A percentile compares a stretch with the other conserved stretches of the same genome.
Conservation (phyloP, 2,329 filamentous ascomycete genomes). For the Bipolaris bicolor region DNA sequence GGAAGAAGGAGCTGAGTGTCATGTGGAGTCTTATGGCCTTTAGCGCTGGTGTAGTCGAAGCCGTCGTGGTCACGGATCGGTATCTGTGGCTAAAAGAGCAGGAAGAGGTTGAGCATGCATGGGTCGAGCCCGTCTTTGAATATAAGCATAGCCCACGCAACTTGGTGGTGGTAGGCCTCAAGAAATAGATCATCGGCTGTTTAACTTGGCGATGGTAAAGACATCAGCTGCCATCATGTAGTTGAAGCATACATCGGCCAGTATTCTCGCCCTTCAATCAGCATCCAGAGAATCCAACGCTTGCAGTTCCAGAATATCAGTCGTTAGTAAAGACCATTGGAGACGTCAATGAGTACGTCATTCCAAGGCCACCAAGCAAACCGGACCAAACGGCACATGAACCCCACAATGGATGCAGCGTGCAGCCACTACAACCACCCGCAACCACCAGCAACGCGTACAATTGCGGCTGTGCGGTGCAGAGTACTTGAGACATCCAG, state of each 20-base stretch:
- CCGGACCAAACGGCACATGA: constrained; percentile 5
- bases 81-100: constrained; percentile 89
- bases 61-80: constrained; percentile 85
- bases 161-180: constrained; percentile 89
- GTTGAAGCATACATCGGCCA: neutral
- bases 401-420: constrained; percentile 4
- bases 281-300: neutral
- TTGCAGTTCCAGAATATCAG: neutral
- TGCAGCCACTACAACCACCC: neutral
- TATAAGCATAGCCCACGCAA: constrained; percentile 86
- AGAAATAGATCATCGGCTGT: constrained; percentile 54
- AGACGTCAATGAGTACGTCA: neutral
- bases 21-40: constrained; percentile 98
- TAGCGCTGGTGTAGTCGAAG: constrained; percentile 86
- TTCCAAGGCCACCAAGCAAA: constrained; percentile 1
- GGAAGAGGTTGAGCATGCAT: constrained; percentile 70
- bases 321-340: neutral
- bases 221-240: neutral
- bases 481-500: constrained; percentile 6
- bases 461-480: constrained; percentile 4
- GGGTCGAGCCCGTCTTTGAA: constrained; percentile 94
- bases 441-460: neutral
- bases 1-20: constrained; percentile 81
- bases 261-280: neutral
- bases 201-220: neutral